A percentile compares a stretch with the other conserved stretches of the same genome.
Evolutionary conservation across 2,329 filamentous ascomycete genomes (phyloP).

Genomic region (Dothideomycetes sp.): DNA sequence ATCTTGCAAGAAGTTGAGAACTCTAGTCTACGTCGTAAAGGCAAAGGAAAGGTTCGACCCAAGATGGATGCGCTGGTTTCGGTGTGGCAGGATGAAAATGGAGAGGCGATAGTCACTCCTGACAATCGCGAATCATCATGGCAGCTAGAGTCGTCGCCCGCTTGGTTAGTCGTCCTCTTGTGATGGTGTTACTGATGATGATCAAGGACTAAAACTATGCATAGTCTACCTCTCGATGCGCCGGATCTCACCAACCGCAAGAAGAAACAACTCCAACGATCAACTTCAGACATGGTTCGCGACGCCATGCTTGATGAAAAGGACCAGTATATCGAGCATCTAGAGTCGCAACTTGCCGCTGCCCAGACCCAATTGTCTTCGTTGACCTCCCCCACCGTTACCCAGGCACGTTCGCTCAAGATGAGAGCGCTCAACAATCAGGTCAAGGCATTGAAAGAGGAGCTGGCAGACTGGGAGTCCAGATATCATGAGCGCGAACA

Average conservation of each 20-base stretch:
- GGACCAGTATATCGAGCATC: conserved; percentile 37
- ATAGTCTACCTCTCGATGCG: conserved; percentile 9
- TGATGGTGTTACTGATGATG: no score
- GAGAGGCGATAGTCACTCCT: conserved; percentile 6
- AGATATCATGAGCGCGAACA: conserved; percentile 24
- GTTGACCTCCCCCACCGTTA: conserved; percentile 27
- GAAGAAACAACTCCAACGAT: conserved; percentile 6
- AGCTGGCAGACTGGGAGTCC: conserved; percentile 25
- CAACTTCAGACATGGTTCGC: conserved; percentile 6
- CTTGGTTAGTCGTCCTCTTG: conserved; percentile 10
- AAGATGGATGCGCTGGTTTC: conserved; percentile 9
- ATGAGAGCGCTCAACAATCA: conserved; percentile 25
- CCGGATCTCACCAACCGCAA: conserved; percentile 6
- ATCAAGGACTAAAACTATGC: no score
- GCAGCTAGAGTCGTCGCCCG: conserved; percentile 8
- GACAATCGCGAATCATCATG: conserved; percentile 1
- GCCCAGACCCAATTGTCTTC: conserved; percentile 28
- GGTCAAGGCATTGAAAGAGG: conserved; percentile 20
- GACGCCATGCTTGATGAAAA: conserved; percentile 28
- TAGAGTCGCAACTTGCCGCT: conserved; percentile 34
- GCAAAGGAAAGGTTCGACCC: no score
- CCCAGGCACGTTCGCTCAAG: conserved; percentile 24
- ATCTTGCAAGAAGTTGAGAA: conserved; percentile 13
- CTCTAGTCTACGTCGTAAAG: conserved; percentile 11
- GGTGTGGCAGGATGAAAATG: conserved; percentile 21